Conservation (phyloP, 164 flowering plant genomes). For the Euptelea pleiosperma region DNA sequence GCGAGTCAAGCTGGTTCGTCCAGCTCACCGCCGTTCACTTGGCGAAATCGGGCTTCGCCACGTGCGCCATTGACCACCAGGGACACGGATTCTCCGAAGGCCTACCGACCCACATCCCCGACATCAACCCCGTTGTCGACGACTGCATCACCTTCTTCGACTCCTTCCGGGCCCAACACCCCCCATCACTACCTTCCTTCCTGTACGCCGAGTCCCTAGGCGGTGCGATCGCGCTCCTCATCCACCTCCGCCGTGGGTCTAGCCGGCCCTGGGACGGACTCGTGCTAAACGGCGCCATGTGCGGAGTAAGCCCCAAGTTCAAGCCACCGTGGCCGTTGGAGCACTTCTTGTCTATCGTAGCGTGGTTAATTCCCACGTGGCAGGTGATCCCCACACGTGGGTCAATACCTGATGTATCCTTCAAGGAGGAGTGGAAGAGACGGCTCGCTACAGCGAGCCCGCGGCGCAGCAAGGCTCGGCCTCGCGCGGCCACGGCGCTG, state of each 20-base stretch:
- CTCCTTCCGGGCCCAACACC: constrained; percentile 45
- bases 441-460: constrained; percentile 68
- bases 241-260: constrained; percentile 48
- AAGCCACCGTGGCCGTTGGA: constrained; percentile 99
- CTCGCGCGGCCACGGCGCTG: constrained; percentile 79
- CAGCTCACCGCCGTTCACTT: constrained; percentile 73
- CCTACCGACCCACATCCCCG: constrained; percentile 70
- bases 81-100: constrained; percentile 97
- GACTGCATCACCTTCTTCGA: constrained; percentile 73
- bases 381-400: constrained; percentile 83
- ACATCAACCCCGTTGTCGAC: constrained; percentile 76
- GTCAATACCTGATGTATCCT: constrained; percentile 59
- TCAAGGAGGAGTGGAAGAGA: constrained; percentile 90
- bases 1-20: constrained; percentile 80
- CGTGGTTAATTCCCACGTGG: constrained; percentile 75
- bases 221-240: constrained; percentile 79
- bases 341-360: constrained; percentile 59
- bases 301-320: constrained; percentile 83
- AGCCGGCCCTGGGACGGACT: constrained; percentile 56
- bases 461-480: constrained; percentile 40
- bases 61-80: constrained; percentile 86
- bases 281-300: constrained; percentile 92
- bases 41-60: constrained; percentile 68
- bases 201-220: constrained; percentile 93
- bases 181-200: constrained; percentile 58